phyloP scores from a whole-genome alignment of 768 basidiomycete genomes.

The Psilocybe cyanescens region DNA sequence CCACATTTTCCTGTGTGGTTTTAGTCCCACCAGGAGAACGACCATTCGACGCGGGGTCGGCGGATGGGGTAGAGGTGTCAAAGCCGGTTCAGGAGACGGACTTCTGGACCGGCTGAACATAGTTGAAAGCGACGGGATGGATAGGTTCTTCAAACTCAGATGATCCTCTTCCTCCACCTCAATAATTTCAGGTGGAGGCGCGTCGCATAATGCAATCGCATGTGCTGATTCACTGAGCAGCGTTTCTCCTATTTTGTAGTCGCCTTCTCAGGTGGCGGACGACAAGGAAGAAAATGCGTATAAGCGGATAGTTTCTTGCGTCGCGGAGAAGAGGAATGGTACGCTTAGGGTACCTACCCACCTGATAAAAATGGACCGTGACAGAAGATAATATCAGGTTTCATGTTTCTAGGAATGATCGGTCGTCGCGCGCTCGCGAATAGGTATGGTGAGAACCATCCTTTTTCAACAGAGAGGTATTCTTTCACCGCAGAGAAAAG shows the following conservation, averaged over 20 bases:
- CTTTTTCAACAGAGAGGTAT: conserved; percentile 65
- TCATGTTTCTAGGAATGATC: conserved; percentile 63
- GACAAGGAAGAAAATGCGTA: conserved; percentile 1
- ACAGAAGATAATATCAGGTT: conserved; percentile 67
- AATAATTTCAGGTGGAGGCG: conserved; percentile 26
- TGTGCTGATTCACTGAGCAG: conserved; percentile 59
- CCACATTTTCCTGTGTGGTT: conserved; percentile 66
- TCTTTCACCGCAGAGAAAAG: conserved; percentile 65
- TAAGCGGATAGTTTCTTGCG: neutral
- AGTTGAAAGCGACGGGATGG: conserved; percentile 43
- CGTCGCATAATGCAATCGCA: conserved; percentile 49
- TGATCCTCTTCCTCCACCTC: conserved; percentile 16
- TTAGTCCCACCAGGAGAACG: conserved; percentile 57
- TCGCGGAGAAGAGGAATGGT: neutral
- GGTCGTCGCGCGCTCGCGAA: conserved; percentile 65
- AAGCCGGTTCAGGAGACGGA: conserved; percentile 51
- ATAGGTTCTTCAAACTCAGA: conserved; percentile 25
- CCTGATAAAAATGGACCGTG: conserved; percentile 67
- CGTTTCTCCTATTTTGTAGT: conserved; percentile 62
- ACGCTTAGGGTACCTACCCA: conserved; percentile 21
- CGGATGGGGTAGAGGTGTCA: conserved; percentile 43
- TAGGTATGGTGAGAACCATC: conserved; percentile 71
- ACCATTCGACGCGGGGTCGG: conserved; percentile 59
- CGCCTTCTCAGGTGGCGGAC: conserved; percentile 43
- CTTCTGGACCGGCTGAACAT: conserved; percentile 52